Conservation (phyloP, 1,284 basidiomycete species). For the Pholiota adiposa region DNA sequence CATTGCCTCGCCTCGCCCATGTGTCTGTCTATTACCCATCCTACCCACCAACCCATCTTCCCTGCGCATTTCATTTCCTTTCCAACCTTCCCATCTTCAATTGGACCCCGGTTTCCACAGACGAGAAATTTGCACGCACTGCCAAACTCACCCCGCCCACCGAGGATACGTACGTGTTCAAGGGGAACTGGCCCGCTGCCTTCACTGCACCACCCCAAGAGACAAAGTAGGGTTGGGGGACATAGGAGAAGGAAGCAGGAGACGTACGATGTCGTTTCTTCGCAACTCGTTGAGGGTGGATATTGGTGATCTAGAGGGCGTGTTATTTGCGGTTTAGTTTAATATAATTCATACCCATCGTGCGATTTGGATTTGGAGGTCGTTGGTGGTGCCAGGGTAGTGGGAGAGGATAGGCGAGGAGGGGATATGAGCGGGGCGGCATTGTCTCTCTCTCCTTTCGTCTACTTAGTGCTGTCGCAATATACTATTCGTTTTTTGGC, state of each 20-base stretch:
- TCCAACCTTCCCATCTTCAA: not conserved
- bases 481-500: too few species aligned
- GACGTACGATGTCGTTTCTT: not conserved
- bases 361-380: not conserved
- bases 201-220: slow-evolving; percentile 9
- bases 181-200: slow-evolving; percentile 53
- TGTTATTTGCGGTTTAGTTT: not conserved
- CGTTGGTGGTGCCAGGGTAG: not conserved
- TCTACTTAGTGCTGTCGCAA: too few species aligned
- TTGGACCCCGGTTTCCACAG: slow-evolving; percentile 36
- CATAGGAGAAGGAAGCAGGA: not conserved
- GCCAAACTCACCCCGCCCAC: slow-evolving; percentile 60
- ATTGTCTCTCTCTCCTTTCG: too few species aligned
- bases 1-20: not conserved
- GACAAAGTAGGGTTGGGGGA: not conserved
- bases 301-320: not conserved
- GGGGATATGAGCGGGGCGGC: too few species aligned
- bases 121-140: slow-evolving; percentile 60
- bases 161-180: slow-evolving; percentile 72
- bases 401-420: too few species aligned
- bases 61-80: not conserved
- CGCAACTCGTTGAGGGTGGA: not conserved
- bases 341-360: not conserved
- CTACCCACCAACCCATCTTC: not conserved
- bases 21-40: not conserved